phyloP scores from a whole-genome alignment of 768 basidiomycete genomes.

The Leccinum olivaceopallidum region DNA sequence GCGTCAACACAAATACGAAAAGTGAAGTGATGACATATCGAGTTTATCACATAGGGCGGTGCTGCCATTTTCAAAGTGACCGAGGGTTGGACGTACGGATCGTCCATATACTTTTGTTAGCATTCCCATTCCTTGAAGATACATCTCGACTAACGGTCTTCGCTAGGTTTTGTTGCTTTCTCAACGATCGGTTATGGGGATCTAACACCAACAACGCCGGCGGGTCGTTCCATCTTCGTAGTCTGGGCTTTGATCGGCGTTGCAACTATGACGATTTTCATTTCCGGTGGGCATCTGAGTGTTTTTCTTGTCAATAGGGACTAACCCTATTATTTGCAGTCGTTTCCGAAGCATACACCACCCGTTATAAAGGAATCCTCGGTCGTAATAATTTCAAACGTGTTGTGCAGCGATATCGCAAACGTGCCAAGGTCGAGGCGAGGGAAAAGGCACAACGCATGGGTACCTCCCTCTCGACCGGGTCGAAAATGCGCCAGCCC shows the following conservation, averaged over 20 bases:
- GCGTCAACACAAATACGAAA: slow-evolving; percentile 18
- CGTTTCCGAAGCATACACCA: slow-evolving; percentile 64
- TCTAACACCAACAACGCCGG: slow-evolving; percentile 56
- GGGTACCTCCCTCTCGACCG: slow-evolving; percentile 2
- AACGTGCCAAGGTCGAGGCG: slow-evolving; percentile 22
- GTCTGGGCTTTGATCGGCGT: slow-evolving; percentile 80
- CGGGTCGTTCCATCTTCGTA: slow-evolving; percentile 75
- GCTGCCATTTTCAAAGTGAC: slow-evolving; percentile 67
- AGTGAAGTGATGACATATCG: not conserved
- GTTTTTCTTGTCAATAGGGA: not conserved
- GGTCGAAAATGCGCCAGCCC: not conserved
- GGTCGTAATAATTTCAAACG: slow-evolving; percentile 45
- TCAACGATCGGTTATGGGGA: slow-evolving; percentile 78
- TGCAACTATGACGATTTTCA: slow-evolving; percentile 71
- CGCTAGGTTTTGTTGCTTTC: slow-evolving; percentile 67
- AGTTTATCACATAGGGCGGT: slow-evolving; percentile 47
- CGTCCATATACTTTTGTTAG: slow-evolving; percentile 73
- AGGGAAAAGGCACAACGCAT: slow-evolving; percentile 13
- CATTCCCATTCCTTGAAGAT: not conserved
- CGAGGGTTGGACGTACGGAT: slow-evolving; percentile 66
- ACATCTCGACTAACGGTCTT: not conserved
- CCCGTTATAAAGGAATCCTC: slow-evolving; percentile 60
- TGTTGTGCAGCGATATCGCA: slow-evolving; percentile 47
- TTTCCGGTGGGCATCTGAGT: slow-evolving; percentile 53
- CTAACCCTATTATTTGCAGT: slow-evolving; percentile 40